phyloP scores from a whole-genome alignment of 495 filamentous ascomycete species.

The Aspergillus baeticus region DNA sequence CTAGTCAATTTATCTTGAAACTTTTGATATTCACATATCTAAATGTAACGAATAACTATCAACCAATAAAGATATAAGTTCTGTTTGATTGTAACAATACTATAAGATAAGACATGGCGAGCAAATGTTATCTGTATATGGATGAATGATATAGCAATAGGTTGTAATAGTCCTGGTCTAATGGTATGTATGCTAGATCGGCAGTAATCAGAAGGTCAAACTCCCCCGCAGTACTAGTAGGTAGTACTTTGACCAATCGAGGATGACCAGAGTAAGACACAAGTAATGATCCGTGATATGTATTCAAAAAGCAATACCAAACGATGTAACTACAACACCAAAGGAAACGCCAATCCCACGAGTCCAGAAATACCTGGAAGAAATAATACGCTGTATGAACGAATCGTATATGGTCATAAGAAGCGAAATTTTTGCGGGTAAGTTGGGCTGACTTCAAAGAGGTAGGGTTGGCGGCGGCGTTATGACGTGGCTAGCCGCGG shows the following conservation, averaged over 20 bases:
- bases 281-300: background rate
- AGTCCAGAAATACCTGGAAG: background rate
- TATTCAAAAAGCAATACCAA: background rate
- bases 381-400: conserved; percentile 6
- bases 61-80: no score
- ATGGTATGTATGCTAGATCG: no score
- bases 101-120: no score
- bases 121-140: no score
- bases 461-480: conserved; percentile 19
- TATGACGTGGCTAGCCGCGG: conserved; percentile 34
- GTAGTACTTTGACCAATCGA: background rate
- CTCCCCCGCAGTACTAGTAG: background rate
- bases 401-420: conserved; percentile 8
- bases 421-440: background rate
- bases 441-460: background rate
- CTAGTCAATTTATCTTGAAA: no score
- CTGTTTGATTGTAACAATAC: no score
- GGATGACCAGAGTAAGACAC: background rate
- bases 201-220: background rate
- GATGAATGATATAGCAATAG: no score
- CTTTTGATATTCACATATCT: no score
- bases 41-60: no score
- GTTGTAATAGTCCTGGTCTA: background rate
- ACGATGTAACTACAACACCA: background rate
- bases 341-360: background rate